A percentile compares a stretch with the other conserved stretches of the same genome.
Conservation (phyloP, 257 asterid species). For the Coffea eugenioides region DNA sequence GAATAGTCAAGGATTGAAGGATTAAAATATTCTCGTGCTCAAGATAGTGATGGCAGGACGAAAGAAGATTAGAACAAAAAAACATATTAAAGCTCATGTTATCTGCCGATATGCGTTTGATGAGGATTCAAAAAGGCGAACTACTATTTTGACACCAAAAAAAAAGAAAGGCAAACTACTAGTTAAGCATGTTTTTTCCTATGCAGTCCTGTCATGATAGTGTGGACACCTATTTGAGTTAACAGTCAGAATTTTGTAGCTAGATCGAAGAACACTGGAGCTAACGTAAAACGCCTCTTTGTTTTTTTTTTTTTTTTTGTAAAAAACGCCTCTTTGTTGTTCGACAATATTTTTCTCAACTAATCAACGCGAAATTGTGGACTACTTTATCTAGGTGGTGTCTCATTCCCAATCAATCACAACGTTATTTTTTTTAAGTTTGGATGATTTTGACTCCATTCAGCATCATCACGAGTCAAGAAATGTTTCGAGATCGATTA, state of each 20-base stretch:
- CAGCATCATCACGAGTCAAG: too few relatives aligned
- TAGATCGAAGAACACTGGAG: slow-evolving; percentile 1
- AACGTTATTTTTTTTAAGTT: neutral
- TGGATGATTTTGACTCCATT: too few relatives aligned
- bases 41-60: slow-evolving; percentile 6
- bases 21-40: slow-evolving; percentile 15
- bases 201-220: neutral
- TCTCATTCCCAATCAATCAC: neutral
- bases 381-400: neutral
- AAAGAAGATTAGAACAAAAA: neutral
- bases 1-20: slow-evolving; percentile 19
- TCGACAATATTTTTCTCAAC: neutral
- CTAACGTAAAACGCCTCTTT: neutral
- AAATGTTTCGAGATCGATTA: too few relatives aligned
- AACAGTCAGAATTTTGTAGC: neutral
- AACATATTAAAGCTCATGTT: neutral
- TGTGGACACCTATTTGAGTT: neutral
- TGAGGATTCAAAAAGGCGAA: neutral
- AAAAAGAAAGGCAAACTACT: neutral
- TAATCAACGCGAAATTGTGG: neutral
- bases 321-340: neutral
- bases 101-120: neutral
- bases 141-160: neutral
- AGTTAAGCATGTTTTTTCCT: neutral
- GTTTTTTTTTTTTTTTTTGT: neutral